phyloP scores from a whole-genome alignment of 306 rosid genomes.

The Sesbania bispinosa region DNA sequence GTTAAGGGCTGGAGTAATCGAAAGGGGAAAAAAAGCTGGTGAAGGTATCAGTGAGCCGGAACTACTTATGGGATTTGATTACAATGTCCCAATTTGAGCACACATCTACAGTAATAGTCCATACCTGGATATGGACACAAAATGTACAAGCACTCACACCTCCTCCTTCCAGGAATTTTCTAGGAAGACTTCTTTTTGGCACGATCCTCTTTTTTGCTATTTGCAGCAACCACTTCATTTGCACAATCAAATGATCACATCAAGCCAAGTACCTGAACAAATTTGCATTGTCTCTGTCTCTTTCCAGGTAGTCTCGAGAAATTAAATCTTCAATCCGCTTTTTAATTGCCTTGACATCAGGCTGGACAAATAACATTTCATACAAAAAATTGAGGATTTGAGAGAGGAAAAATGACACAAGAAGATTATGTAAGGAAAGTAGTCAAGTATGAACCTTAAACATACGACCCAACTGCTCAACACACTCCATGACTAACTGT shows the following conservation, averaged over 20 bases:
- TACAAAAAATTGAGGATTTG: slow-evolving; percentile 6
- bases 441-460: slow-evolving; percentile 59
- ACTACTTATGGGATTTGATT: too few relatives aligned
- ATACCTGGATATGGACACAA: slow-evolving; percentile 42
- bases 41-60: too few relatives aligned
- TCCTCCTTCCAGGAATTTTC: slow-evolving; percentile 36
- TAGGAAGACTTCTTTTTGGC: too few relatives aligned
- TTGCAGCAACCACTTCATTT: slow-evolving; percentile 25
- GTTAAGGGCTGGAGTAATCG: too few relatives aligned
- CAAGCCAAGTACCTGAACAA: slow-evolving; percentile 87
- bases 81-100: slow-evolving; percentile 35
- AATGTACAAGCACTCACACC: slow-evolving; percentile 43
- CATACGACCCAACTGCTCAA: slow-evolving; percentile 91
- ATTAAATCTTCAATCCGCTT: slow-evolving; percentile 95
- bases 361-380: slow-evolving; percentile 52
- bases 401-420: not conserved
- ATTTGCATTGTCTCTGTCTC: slow-evolving; percentile 89
- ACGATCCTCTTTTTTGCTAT: slow-evolving; percentile 20
- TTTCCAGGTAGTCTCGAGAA: slow-evolving; percentile 91
- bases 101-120: slow-evolving; percentile 34
- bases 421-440: not conserved
- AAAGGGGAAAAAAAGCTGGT: too few relatives aligned
- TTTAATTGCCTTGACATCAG: slow-evolving; percentile 88
- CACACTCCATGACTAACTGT: slow-evolving; percentile 85
- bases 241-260: slow-evolving; percentile 25